Conservation (phyloP, 192 early-diverging fungal species). For the Rhizophagus prolifer region DNA sequence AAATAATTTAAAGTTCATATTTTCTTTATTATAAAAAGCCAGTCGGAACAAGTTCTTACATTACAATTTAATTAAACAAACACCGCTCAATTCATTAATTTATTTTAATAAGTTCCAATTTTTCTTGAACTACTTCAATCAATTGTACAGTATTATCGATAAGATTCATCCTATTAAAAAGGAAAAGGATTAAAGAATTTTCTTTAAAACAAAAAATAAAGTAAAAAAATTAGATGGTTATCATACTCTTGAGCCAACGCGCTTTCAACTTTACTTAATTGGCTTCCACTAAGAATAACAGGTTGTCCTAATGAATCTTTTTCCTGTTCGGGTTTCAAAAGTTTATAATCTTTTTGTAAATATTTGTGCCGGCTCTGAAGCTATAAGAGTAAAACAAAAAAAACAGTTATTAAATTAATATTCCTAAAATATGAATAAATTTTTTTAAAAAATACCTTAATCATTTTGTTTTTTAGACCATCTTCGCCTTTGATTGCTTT, state of each 20-base stretch:
- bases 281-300: conserved; percentile 1
- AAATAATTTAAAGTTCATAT: no score
- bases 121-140: neutral
- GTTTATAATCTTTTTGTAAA: conserved; percentile 8
- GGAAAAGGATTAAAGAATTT: neutral
- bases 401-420: neutral
- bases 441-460: neutral
- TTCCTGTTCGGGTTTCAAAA: neutral
- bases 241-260: conserved; percentile 5
- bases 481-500: neutral
- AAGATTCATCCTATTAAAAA: conserved; percentile 7
- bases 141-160: neutral
- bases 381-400: neutral
- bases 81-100: neutral
- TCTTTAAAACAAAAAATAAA: neutral
- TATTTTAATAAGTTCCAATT: neutral
- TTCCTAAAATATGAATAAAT: neutral
- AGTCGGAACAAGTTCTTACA: no score
- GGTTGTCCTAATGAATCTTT: neutral
- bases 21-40: no score
- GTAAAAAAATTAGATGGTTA: neutral
- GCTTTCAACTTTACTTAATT: conserved; percentile 9
- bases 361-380: neutral
- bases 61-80: no score
- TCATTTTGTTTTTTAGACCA: neutral